These are phyloP conservation scores for Ailanthus altissimus DNA, from an alignment of 345 rosid species.

Conservation along the genomic window DNA sequence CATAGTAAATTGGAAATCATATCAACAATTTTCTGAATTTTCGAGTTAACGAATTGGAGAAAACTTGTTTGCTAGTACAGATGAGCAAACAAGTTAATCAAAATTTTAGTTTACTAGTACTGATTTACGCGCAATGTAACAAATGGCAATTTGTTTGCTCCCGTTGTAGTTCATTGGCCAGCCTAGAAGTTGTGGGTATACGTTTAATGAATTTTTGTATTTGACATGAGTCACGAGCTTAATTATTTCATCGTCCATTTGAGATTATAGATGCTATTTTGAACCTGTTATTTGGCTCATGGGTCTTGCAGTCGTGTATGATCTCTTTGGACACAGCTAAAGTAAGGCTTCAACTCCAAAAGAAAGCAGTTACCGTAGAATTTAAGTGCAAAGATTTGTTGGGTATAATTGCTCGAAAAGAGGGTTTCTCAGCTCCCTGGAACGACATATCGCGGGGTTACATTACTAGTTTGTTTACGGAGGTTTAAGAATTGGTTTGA, in stretches of 20 bases:
- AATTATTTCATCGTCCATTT: not conserved
- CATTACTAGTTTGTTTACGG: slow-evolving; percentile 93
- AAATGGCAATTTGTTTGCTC: no score
- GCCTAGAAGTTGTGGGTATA: no score
- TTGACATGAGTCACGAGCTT: not conserved
- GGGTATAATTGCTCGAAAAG: slow-evolving; percentile 90
- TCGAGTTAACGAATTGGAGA: no score
- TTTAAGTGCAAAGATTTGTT: slow-evolving; percentile 76
- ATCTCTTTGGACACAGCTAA: slow-evolving; percentile 91
- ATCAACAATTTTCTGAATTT: no score
- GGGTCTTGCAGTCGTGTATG: slow-evolving; percentile 68
- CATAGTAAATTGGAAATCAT: no score
- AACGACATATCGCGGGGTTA: slow-evolving; percentile 87
- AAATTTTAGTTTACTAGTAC: not conserved
- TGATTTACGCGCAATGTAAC: not conserved
- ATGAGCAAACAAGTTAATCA: no score
- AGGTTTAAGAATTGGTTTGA: slow-evolving; percentile 86
- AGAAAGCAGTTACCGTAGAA: slow-evolving; percentile 53
- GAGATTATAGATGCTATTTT: not conserved
- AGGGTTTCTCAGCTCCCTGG: slow-evolving; percentile 83
- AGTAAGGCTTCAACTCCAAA: slow-evolving; percentile 98
- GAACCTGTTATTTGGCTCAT: not conserved
- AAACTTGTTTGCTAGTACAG: no score
- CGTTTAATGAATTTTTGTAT: not conserved
- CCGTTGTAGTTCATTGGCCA: not conserved